Base-by-base conservation (phyloP, 495 filamentous ascomycete genomes). In the Hapsidospora chrysogenum region DNA sequence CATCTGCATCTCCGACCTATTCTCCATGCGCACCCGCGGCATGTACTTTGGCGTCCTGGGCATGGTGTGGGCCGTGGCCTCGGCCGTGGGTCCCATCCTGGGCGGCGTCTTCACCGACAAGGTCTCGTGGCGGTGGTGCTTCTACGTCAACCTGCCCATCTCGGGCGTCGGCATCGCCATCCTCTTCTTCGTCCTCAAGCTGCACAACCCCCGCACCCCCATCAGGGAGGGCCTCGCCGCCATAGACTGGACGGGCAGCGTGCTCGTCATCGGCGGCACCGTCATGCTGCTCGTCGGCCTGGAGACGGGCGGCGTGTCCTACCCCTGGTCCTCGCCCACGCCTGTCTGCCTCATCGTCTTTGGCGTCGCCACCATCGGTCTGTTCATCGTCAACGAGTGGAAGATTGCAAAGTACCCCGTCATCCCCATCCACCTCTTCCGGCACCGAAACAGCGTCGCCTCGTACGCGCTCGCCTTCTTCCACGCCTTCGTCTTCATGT, bases 211-310 rank as follows among this genome's bases (percentile, higher is more conserved):
- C 0, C 71, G 72, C 39, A 86, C 83, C 0, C 69, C 77, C 0
- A 55, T 93, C 21, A 35, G 60, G 2, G 66, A 74, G 22, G 85
- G 85, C 2, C 51, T 92, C 4, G 73, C 69, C 34, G 73, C 74
- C 6, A 76, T 87, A 22, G 82, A 92, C 53, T 86, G 79, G 79
- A 42, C 69, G 7, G 82, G 83, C 3, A 73, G 67, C 1, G 36
- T 82, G 21, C 60, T 71, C 7, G 72, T 87, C 38, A 64, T 86
- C 22, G 75, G 74, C n/a, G 79, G 72, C 8, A 83, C 80, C 0
- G 55, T 89, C 22, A 85, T 92, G 73, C 65, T 92, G 45, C 65
- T 92, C 10, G 71, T 89, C 22, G 83, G 78, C 8, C 64, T 92
- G 9, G 75, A 84, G 45, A 78, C 77, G 38, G 83, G 83, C 32